Evolutionary conservation across 805 yeast genomes (phyloP).

Genomic region (Zygosaccharomyces siamensis): DNA sequence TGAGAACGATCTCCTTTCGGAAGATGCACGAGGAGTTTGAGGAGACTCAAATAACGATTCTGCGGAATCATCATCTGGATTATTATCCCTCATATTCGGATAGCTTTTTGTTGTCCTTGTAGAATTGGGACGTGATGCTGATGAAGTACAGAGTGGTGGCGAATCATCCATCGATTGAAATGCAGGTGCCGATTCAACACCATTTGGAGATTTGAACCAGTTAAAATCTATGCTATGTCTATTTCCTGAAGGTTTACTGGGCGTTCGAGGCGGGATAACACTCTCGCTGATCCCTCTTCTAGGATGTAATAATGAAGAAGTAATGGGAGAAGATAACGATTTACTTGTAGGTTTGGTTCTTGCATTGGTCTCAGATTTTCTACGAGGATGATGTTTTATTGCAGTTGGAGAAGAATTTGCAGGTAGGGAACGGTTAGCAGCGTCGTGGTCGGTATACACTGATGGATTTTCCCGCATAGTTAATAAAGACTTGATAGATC

Average conservation of each 20-base stretch:
- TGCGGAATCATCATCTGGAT: neutral
- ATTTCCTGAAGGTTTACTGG: neutral
- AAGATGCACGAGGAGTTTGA: neutral
- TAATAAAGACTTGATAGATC: conserved; percentile 19
- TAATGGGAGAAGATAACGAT: conserved; percentile 20
- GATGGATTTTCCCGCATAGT: conserved; percentile 22
- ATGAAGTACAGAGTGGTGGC: neutral
- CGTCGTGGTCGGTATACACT: conserved; percentile 7
- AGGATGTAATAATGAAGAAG: conserved; percentile 21
- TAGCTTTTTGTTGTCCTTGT: neutral
- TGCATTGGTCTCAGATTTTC: conserved; percentile 25
- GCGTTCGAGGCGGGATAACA: conserved; percentile 1
- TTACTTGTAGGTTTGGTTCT: conserved; percentile 17
- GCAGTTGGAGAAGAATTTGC: conserved; percentile 14
- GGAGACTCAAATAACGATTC: neutral
- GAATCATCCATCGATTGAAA: neutral
- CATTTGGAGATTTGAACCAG: neutral
- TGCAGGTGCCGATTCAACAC: neutral
- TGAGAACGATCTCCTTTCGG: neutral
- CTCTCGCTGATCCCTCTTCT: conserved; percentile 7
- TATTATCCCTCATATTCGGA: neutral
- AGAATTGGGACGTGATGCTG: neutral
- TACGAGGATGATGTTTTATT: conserved; percentile 14
- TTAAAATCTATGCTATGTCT: neutral
- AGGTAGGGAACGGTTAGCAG: conserved; percentile 10